Evolutionary conservation across 176 grass and related monocot genomes (phyloP).

Genomic region (Otatea glauca): DNA sequence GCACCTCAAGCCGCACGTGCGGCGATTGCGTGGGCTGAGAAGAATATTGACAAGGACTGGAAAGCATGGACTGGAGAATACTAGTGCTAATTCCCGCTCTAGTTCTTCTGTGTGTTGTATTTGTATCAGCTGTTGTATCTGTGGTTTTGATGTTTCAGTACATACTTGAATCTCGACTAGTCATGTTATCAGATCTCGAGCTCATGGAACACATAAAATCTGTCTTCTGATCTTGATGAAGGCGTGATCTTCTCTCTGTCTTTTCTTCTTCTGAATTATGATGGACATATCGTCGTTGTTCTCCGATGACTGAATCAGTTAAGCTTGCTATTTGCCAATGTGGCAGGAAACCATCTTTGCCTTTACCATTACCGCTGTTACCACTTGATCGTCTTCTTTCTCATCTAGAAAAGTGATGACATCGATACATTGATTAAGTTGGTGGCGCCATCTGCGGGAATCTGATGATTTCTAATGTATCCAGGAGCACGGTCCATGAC

Average conservation of each 20-base stretch:
- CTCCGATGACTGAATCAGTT: not conserved
- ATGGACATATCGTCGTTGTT: not conserved
- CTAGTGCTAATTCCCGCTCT: slow-evolving; percentile 10
- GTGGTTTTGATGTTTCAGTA: slow-evolving; percentile 11
- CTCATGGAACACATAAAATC: not conserved
- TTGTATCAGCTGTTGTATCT: not conserved
- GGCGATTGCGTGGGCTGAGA: slow-evolving; percentile 77
- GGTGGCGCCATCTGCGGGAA: no score
- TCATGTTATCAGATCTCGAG: not conserved
- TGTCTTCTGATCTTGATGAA: slow-evolving; percentile 5
- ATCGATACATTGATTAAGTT: no score
- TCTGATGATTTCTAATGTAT: not conserved
- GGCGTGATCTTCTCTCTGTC: not conserved
- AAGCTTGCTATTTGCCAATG: slow-evolving; percentile 28
- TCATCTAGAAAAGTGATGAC: not conserved
- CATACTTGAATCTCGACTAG: slow-evolving; percentile 39
- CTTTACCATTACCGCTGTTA: not conserved
- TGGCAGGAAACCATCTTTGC: not conserved
- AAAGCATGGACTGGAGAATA: slow-evolving; percentile 76
- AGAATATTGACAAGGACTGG: slow-evolving; percentile 84
- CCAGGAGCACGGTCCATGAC: not conserved
- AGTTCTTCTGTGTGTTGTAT: not conserved
- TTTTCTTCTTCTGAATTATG: not conserved
- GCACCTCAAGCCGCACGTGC: slow-evolving; percentile 74
- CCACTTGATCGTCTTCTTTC: not conserved